Evolutionary conservation across 2,329 filamentous ascomycete genomes (phyloP).

Genomic region (Fusarium equiseti): DNA sequence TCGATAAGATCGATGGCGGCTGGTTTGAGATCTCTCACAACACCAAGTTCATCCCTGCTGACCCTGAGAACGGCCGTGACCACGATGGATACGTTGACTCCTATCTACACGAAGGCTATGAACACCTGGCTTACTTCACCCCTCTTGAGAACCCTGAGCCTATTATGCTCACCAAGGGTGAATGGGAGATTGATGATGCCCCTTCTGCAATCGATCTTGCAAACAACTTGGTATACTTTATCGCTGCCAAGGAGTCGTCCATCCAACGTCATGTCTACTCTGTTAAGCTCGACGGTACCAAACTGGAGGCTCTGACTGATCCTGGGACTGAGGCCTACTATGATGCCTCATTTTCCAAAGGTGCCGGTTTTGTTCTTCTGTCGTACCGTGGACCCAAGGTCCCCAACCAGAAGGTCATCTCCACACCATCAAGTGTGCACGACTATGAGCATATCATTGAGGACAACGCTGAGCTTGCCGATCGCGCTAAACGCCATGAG

Average conservation of each 20-base stretch:
- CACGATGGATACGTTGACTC: conserved; percentile 95
- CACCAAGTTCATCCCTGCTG: conserved; percentile 87
- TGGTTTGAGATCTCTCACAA: conserved; percentile 96
- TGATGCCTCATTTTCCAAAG: conserved; percentile 83
- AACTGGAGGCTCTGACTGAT: conserved; percentile 79
- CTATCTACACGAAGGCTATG: conserved; percentile 85
- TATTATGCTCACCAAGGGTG: conserved; percentile 84
- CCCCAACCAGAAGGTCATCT: conserved; percentile 91
- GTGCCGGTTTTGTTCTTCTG: conserved; percentile 85
- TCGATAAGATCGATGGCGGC: conserved; percentile 88
- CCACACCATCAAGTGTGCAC: conserved; percentile 76
- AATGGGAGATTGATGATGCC: conserved; percentile 91
- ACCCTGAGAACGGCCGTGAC: conserved; percentile 78
- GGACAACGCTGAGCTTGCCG: conserved; percentile 77
- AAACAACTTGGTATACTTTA: conserved; percentile 91
- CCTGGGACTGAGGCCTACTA: conserved; percentile 82
- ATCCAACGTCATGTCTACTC: conserved; percentile 94
- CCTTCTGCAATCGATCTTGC: conserved; percentile 87
- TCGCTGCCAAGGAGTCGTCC: conserved; percentile 86
- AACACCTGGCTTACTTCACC: conserved; percentile 93
- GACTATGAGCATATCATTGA: conserved; percentile 80
- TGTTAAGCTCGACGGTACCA: conserved; percentile 84
- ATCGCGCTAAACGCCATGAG: conserved; percentile 79
- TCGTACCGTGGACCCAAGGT: conserved; percentile 86
- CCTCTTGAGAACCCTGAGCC: conserved; percentile 87